Base-by-base conservation (phyloP, 2,329 filamentous ascomycete species). In the Alternaria consortialis region DNA sequence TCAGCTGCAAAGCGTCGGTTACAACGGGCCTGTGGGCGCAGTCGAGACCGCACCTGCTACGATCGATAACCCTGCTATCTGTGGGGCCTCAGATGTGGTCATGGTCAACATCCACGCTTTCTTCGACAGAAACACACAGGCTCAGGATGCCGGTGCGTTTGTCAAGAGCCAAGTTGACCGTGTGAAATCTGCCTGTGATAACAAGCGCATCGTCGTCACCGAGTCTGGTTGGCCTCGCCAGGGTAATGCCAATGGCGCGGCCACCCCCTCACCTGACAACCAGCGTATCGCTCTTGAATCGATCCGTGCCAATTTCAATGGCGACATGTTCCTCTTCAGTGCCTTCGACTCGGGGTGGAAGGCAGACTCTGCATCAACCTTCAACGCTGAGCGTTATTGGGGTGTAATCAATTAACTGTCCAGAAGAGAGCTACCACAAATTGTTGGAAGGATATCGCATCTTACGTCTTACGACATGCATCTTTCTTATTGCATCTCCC, bases 321-420 rank as follows among this genome's bases (percentile, higher is more conserved):
- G 78, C 50, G 84, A 88, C 56, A 72, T 94, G 43, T 85, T 94
- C 66, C 81, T 96, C 23, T 94, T 95, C 80, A 91, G 90, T 29
- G 89, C 91, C 4, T 94, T 90, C 81, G 90, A 97, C 77, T 90
- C 93, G 63, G 72, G 84, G 52, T 97, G 93, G 92, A 97, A 96
- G 84, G 76, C 81, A 40, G 85, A 91, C 67, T 84, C 81, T 54
- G 76, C 82, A 2, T 82, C 78, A 23, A 90, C 90, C 1, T 91
- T 90, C 77, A 85, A 87, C 60, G 87, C 91, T 2, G 93, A 97
- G 81, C 86, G 88, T 76, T 93, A 84, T 79, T 95, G 92, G 91
- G 93, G 92, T 40, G 60, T 77, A 12, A 50, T 77, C 31, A 62
- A 68, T 47, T 66, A 63, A 40, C 23, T 48, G n/a, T 29, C n/a